phyloP scores from a whole-genome alignment of 805 yeast genomes.

The Clavispora fructus region DNA sequence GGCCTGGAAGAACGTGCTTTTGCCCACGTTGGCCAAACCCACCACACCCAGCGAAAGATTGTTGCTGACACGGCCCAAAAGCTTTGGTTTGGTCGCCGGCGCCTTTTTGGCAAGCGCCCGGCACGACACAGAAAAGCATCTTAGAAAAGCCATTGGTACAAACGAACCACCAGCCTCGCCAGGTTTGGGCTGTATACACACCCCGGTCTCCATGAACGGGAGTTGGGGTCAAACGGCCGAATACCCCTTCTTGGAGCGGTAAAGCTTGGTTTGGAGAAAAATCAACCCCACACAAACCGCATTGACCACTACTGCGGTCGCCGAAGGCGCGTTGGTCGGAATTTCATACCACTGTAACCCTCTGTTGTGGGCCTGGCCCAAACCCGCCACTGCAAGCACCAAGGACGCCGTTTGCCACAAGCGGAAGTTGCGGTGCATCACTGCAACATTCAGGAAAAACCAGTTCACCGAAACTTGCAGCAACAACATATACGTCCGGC shows the following conservation, averaged over 20 bases:
- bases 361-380: neutral
- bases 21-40: constrained; percentile 94
- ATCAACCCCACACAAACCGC: neutral
- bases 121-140: constrained; percentile 9
- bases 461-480: constrained; percentile 13
- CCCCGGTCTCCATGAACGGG: neutral
- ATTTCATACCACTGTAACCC: constrained; percentile 5
- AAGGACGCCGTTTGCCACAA: neutral
- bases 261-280: constrained; percentile 3
- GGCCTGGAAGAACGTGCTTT: constrained; percentile 96
- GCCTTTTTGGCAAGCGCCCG: constrained; percentile 11
- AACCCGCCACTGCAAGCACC: neutral
- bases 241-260: constrained; percentile 1
- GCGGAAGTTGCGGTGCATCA: constrained; percentile 2
- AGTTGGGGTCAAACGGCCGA: neutral
- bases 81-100: constrained; percentile 5
- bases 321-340: constrained; percentile 7
- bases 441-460: constrained; percentile 5
- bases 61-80: constrained; percentile 15
- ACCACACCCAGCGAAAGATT: constrained; percentile 62
- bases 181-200: neutral
- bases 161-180: too few relatives aligned
- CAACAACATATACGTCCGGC: constrained; percentile 9
- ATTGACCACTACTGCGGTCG: neutral
- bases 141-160: constrained; percentile 4